Evolutionary conservation across 805 yeast genomes (phyloP).

Genomic region (Yamadazyma akitaensis): DNA sequence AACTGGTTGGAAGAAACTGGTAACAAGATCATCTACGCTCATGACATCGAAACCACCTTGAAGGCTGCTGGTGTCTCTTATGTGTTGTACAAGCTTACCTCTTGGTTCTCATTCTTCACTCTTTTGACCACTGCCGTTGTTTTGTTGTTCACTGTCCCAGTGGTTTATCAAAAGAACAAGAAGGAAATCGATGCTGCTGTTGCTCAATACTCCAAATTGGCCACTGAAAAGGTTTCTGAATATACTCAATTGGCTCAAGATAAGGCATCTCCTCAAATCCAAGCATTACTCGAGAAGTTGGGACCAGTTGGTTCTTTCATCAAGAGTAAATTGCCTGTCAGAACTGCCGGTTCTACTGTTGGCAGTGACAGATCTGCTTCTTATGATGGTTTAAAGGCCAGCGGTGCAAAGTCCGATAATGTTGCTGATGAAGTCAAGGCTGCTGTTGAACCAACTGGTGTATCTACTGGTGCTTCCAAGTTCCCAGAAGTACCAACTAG

Average conservation of each 20-base stretch:
- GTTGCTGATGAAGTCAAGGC: slow-evolving; percentile 10
- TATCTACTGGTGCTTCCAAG: slow-evolving; percentile 18
- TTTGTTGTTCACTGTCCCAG: slow-evolving; percentile 71
- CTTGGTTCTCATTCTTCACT: slow-evolving; percentile 70
- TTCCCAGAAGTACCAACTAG: slow-evolving; percentile 42
- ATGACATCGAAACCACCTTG: slow-evolving; percentile 67
- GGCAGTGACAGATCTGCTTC: slow-evolving; percentile 62
- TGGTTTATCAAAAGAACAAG: slow-evolving; percentile 69
- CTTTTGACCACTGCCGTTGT: slow-evolving; percentile 56
- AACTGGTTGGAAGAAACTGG: slow-evolving; percentile 50
- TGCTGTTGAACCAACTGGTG: slow-evolving; percentile 5
- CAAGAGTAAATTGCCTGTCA: slow-evolving; percentile 53
- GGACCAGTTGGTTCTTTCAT: slow-evolving; percentile 66
- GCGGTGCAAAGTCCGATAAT: slow-evolving; percentile 58
- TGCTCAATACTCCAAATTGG: slow-evolving; percentile 40
- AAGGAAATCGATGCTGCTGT: slow-evolving; percentile 70
- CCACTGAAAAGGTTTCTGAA: slow-evolving; percentile 51
- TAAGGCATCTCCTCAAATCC: slow-evolving; percentile 54
- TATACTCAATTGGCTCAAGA: slow-evolving; percentile 34
- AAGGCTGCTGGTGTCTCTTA: slow-evolving; percentile 68
- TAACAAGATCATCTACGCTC: slow-evolving; percentile 62
- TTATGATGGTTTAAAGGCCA: slow-evolving; percentile 11
- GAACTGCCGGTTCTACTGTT: slow-evolving; percentile 73
- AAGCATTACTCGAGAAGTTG: slow-evolving; percentile 53
- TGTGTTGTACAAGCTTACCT: slow-evolving; percentile 66